These are phyloP conservation scores for Podila epicladia DNA, from an alignment of 192 early-diverging fungal genomes.

Conservation along the genomic window DNA sequence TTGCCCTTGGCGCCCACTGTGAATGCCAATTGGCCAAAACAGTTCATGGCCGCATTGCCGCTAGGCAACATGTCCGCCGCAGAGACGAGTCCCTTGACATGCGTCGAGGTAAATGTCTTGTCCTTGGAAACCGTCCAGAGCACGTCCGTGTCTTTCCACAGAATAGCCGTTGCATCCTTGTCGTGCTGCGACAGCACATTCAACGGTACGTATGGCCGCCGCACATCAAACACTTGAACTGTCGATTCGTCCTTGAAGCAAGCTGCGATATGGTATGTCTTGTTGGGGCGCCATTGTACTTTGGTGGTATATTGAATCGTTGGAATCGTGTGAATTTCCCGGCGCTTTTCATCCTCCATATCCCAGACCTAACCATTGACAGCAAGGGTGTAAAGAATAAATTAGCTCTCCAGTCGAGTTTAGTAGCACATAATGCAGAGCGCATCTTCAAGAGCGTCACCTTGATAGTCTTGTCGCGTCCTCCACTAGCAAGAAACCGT, in stretches of 20 bases:
- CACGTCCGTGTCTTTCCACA: conserved; percentile 69
- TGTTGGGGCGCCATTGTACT: conserved; percentile 77
- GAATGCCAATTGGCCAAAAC: conserved; percentile 73
- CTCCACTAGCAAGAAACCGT: conserved; percentile 75
- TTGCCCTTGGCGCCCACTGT: conserved; percentile 58
- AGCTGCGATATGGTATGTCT: conserved; percentile 75
- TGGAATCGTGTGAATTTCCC: conserved; percentile 67
- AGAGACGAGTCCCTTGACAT: conserved; percentile 58
- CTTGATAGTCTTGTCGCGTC: conserved; percentile 81
- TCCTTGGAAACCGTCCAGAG: conserved; percentile 84
- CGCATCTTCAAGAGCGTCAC: conserved; percentile 30
- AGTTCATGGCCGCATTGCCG: conserved; percentile 69
- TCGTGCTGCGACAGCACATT: conserved; percentile 77
- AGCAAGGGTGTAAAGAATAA: not conserved
- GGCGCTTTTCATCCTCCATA: conserved; percentile 66
- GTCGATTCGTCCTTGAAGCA: conserved; percentile 69
- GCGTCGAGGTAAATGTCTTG: conserved; percentile 71
- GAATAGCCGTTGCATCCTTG: conserved; percentile 73
- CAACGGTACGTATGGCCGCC: conserved; percentile 72
- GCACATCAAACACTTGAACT: conserved; percentile 81
- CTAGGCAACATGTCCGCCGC: conserved; percentile 60
- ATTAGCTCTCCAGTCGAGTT: too few species aligned
- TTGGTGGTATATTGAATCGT: conserved; percentile 74
- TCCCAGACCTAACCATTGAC: conserved; percentile 67
- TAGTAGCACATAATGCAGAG: too few species aligned